Percentiles rank a stretch among this genome's conserved stretches.
These are phyloP conservation scores for Bryum argenteum DNA, from an alignment of 225 moss, liverwort and hornwort species.

Conservation along the genomic window DNA sequence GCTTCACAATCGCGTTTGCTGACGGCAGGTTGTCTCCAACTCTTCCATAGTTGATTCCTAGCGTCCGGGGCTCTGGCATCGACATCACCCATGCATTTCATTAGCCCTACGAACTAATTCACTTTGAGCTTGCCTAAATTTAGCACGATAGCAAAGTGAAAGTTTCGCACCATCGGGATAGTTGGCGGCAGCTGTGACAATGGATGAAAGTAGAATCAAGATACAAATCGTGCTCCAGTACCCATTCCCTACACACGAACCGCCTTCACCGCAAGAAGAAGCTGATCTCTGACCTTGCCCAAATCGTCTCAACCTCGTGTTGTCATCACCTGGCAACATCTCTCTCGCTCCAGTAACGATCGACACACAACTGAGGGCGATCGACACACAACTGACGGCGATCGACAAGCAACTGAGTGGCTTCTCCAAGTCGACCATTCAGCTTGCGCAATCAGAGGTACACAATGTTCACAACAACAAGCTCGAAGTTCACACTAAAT, in stretches of 20 bases:
- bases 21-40: conserved; percentile 42
- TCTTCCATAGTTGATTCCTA: conserved; percentile 54
- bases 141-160: not conserved
- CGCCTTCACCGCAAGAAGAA: conserved; percentile 20
- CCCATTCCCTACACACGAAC: not conserved
- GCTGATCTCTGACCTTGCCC: conserved; percentile 14
- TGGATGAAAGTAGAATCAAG: conserved; percentile 22
- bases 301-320: conserved; percentile 18
- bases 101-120: conserved; percentile 8
- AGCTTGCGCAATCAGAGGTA: too few relatives aligned
- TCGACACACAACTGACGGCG: too few relatives aligned
- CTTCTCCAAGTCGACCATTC: too few relatives aligned
- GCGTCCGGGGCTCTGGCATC: conserved; percentile 41
- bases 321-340: conserved; percentile 17
- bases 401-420: too few relatives aligned
- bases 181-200: conserved; percentile 13
- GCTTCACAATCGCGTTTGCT: conserved; percentile 30
- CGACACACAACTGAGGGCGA: too few relatives aligned
- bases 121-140: not conserved
- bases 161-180: conserved; percentile 34
- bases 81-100: not conserved
- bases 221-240: conserved; percentile 18
- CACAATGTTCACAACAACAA: too few relatives aligned
- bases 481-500: too few relatives aligned
- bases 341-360: conserved; percentile 19